phyloP scores from a whole-genome alignment of 495 filamentous ascomycete genomes.

The Chaetomium tenue region DNA sequence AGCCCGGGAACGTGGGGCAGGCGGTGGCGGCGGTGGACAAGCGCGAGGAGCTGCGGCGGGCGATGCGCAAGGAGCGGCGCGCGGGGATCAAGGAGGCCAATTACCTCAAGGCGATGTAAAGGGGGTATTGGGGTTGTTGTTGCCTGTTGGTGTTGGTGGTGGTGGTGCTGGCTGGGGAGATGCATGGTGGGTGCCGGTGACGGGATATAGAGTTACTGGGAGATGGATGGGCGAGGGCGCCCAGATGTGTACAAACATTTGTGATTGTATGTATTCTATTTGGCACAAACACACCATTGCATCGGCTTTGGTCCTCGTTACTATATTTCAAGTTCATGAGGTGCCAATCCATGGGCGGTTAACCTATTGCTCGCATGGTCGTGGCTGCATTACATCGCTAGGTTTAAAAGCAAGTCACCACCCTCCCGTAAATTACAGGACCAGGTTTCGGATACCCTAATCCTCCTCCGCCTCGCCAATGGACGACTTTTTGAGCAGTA shows the following conservation, averaged over 20 bases:
- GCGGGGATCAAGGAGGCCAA: conserved; percentile 86
- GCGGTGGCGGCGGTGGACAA: conserved; percentile 57
- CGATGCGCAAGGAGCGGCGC: conserved; percentile 69
- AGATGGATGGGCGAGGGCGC: neutral
- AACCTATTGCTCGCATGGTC: neutral
- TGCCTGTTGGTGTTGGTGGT: neutral
- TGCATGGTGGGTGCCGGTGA: neutral
- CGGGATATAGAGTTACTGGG: neutral
- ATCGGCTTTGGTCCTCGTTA: neutral
- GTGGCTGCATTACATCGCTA: neutral
- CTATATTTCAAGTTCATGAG: neutral
- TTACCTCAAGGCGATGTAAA: conserved; percentile 81
- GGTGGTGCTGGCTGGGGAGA: neutral
- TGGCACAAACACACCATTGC: conserved; percentile 10
- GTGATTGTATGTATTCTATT: conserved; percentile 23
- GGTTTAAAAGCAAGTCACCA: neutral
- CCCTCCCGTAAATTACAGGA: neutral
- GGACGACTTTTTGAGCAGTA: conserved; percentile 57
- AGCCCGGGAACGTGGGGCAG: conserved; percentile 57
- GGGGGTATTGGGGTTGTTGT: too few species aligned
- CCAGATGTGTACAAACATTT: conserved; percentile 15
- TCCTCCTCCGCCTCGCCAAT: conserved; percentile 50
- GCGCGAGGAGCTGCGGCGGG: conserved; percentile 63
- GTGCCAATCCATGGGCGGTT: neutral
- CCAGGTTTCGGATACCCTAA: neutral